Evolutionary conservation across 2,329 filamentous ascomycete genomes (phyloP), one percentile per base, ranked within the genome.

Genomic region (Penicillium sp.): DNA sequence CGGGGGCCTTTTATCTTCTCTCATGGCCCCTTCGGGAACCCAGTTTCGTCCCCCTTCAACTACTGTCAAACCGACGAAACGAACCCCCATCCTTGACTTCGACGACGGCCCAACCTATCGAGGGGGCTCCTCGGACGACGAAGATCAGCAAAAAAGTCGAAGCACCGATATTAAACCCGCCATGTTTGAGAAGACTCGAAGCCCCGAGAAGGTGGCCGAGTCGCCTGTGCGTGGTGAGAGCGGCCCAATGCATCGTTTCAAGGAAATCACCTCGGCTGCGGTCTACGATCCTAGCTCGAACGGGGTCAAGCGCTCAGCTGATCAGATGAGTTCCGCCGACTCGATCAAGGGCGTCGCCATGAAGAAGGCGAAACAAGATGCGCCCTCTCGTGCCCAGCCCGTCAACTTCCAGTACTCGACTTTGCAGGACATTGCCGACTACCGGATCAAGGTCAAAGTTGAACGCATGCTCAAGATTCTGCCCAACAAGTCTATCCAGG

Each of bases 11-110:
- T 57, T 84, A 29, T 78, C 76, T 15, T 81, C 73, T 47, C 68
- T 79, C 30, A 84, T 94, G 72, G 86, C 87, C 23, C 86, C 88
- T 18, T 77, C 81, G 31, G 86, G 88, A 5, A 94, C 88, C 0
- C 65, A 75, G 7, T 91, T 86, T 56, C 77, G 79, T 48, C 72
- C 78, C 26, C 76, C 71, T 32, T 54, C 64, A 2, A 60, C 63
- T 4, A 60, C 64, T 32, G 58, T 61, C 11, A 61, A 65, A 15
- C 69, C 74, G 30, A 54, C 62, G 31, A 66, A 65, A 44, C 55
- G 62, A 53, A 53, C 60, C 33, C 60, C 67, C 26, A 60, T 63
- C 38, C 54, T 75, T 17, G 70, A 78, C 33, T 67, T 73, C 4
- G 77, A 80, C 36, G 76, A 78, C 29, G 73, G 71, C 3, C 77